A percentile compares a stretch with the other conserved stretches of the same genome.
Conservation (phyloP, 1,284 basidiomycete genomes). For the Ganoderma meredithae region DNA sequence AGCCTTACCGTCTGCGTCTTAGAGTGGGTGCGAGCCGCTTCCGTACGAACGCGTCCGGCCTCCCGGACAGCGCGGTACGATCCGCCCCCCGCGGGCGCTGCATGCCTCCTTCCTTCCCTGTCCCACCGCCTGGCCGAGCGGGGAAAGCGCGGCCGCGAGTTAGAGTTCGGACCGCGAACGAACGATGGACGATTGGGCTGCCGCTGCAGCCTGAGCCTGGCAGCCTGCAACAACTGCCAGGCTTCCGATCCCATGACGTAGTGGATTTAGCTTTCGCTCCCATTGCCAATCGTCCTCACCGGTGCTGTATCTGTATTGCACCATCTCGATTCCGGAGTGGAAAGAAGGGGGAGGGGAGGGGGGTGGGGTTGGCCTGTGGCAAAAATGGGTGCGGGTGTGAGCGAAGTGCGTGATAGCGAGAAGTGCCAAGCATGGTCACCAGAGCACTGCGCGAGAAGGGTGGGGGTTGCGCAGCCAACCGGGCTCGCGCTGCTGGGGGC, state of each 20-base stretch:
- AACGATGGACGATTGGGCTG: not conserved
- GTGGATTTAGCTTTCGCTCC: not conserved
- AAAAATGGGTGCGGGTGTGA: not conserved
- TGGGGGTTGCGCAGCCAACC: conserved; percentile 6
- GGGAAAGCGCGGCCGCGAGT: not conserved
- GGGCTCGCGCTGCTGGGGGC: conserved; percentile 3
- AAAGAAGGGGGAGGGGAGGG: not conserved
- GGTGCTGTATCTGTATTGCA: not conserved
- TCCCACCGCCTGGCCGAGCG: not conserved
- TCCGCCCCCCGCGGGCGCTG: not conserved
- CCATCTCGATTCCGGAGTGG: conserved; percentile 2
- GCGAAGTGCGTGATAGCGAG: not conserved
- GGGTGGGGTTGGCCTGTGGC: conserved; percentile 7
- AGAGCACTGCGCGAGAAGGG: conserved; percentile 9
- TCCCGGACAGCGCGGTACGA: conserved; percentile 4
- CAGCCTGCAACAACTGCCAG: not conserved
- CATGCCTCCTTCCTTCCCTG: not conserved
- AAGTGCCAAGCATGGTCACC: conserved; percentile 5
- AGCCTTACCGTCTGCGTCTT: not conserved
- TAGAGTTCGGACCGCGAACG: not conserved
- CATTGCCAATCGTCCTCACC: not conserved
- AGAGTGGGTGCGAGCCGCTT: conserved; percentile 5
- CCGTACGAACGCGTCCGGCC: conserved; percentile 5
- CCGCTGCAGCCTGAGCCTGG: conserved; percentile 3
- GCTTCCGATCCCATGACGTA: conserved; percentile 5